Evolutionary conservation across 2,329 filamentous ascomycete species (phyloP), one percentile per base, ranked within the genome.

Genomic region (Epichloe festucae): DNA sequence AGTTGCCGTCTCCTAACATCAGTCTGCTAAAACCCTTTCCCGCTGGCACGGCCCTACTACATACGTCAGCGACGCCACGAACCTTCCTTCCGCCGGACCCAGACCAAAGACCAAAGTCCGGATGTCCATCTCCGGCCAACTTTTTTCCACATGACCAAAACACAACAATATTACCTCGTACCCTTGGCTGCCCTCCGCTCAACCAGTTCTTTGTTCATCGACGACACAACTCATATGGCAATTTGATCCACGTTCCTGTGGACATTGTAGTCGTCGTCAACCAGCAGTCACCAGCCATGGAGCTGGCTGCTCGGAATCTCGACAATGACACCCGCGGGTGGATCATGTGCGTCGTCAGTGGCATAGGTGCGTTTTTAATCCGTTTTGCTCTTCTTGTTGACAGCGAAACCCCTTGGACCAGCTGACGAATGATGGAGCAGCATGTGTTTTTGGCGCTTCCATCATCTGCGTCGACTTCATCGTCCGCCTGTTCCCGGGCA

Each of bases 321-420:
- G 77, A 82, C 65, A 93, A 91, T 72, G 91, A 97, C 72, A 84
- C 84, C 56, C 81, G 89, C 57, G 91, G 93, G 62, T 97, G 91
- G 91, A 84, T 97, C 60, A 88, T 97, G 86, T 83, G 77, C 62
- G 75, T 89, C 57, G 88, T 90, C 67, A 95, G 89, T 63, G 82
- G 89, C 51, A 69, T 81, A 56, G 80, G 80, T 83, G 60, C 53
- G 77, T 73, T 53, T 31, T n/a, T 21, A 8, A n/a, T 14, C n/a
- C 42, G 21, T 38, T 34, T 43, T 36, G 19, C 21, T 8, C 14
- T n/a, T 19, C 34, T 44, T 41, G 27, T 44, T 41, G 21, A n/a
- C 36, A n/a, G 7, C 36, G 39, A 58, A 43, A 38, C 42, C 51
- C 58, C 61, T 46, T 59, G 36, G 12, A 41, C 49, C 35, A 23